Percentiles rank a stretch among this genome's conserved stretches.
Evolutionary conservation across 1,139 yeast species (phyloP).

Genomic region (Sugiyamaella xylanicola): DNA sequence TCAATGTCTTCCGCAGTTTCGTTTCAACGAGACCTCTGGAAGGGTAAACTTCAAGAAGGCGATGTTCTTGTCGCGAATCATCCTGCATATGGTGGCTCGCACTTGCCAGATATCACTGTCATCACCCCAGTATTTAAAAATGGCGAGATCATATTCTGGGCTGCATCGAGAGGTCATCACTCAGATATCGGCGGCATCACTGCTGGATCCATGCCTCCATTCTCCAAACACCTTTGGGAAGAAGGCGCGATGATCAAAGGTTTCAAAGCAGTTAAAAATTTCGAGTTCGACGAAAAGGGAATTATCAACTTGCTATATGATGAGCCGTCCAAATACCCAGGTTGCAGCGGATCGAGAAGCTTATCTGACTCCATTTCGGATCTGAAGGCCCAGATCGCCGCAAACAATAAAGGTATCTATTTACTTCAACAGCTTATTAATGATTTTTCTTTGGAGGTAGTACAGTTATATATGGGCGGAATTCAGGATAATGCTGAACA

Average conservation of each 20-base stretch:
- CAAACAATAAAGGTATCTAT: slow-evolving; percentile 63
- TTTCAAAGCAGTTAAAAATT: slow-evolving; percentile 56
- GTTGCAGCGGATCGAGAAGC: slow-evolving; percentile 63
- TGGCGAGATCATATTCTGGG: slow-evolving; percentile 53
- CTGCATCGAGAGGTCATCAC: slow-evolving; percentile 69
- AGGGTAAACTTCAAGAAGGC: slow-evolving; percentile 60
- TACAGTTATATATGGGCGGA: slow-evolving; percentile 61
- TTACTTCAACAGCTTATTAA: slow-evolving; percentile 52
- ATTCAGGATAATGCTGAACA: slow-evolving; percentile 62
- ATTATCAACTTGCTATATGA: slow-evolving; percentile 50
- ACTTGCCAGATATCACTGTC: slow-evolving; percentile 78
- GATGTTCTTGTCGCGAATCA: slow-evolving; percentile 79
- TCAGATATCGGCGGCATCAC: slow-evolving; percentile 68
- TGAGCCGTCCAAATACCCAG: slow-evolving; percentile 57
- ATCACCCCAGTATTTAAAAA: slow-evolving; percentile 77
- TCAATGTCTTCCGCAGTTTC: slow-evolving; percentile 86
- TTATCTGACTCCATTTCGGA: slow-evolving; percentile 63
- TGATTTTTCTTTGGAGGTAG: slow-evolving; percentile 55
- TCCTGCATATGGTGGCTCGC: slow-evolving; percentile 81
- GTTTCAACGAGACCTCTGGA: slow-evolving; percentile 66
- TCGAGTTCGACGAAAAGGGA: slow-evolving; percentile 58
- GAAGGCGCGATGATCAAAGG: slow-evolving; percentile 65
- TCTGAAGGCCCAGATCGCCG: slow-evolving; percentile 67
- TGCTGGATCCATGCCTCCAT: slow-evolving; percentile 70
- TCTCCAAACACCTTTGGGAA: slow-evolving; percentile 60